phyloP scores from a whole-genome alignment of 2,329 filamentous ascomycete species.

The Hypoxylon rubiginosum region DNA sequence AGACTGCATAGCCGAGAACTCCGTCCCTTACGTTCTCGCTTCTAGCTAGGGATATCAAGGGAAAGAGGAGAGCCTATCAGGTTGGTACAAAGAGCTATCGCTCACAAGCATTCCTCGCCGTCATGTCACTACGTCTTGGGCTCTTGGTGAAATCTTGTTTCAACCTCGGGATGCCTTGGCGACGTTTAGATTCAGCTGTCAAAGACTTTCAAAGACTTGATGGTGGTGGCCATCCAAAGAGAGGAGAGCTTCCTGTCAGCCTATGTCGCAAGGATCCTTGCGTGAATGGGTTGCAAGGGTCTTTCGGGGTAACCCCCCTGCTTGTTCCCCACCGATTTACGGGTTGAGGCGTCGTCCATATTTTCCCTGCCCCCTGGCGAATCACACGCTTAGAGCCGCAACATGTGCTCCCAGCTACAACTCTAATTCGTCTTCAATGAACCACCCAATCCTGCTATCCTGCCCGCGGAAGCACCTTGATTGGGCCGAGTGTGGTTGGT shows the following conservation, averaged over 20 bases:
- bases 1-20: conserved; percentile 14
- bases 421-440: conserved; percentile 47
- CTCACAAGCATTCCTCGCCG: conserved; percentile 18
- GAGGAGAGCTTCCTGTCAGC: too few relatives aligned
- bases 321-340: conserved; percentile 18
- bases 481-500: conserved; percentile 2
- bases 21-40: conserved; percentile 11
- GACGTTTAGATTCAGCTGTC: conserved; percentile 17
- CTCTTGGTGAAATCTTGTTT: conserved; percentile 39
- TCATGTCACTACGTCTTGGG: conserved; percentile 21
- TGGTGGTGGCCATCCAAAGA: background rate
- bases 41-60: conserved; percentile 4
- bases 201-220: too few relatives aligned
- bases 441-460: conserved; percentile 11
- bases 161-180: conserved; percentile 29
- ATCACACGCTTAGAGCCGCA: conserved; percentile 32
- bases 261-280: conserved; percentile 19
- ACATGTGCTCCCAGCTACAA: conserved; percentile 44
- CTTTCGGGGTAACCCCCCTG: conserved; percentile 2
- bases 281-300: conserved; percentile 4
- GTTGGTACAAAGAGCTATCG: background rate
- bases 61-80: conserved; percentile 9
- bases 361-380: conserved; percentile 14
- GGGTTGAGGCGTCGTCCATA: conserved; percentile 17
- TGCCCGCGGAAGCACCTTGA: conserved; percentile 2